Conservation (phyloP, 352 stramenopile species). For the Phytophthora pluvialis region DNA sequence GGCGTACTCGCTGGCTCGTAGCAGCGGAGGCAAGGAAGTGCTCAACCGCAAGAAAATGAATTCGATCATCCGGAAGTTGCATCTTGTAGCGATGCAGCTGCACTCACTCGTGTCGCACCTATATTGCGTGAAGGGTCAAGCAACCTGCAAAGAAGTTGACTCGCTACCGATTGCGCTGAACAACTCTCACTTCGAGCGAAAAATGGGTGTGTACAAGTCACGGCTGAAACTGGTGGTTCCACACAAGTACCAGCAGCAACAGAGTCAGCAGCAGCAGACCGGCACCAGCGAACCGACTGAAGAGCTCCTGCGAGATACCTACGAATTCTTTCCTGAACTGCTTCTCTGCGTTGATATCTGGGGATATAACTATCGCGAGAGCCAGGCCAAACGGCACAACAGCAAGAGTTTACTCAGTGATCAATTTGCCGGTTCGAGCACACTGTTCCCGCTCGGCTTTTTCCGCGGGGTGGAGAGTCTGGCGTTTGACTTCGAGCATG, state of each 20-base stretch:
- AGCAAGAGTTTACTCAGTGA: constrained; percentile 20
- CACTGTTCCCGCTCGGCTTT: constrained; percentile 49
- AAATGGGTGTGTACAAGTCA: constrained; percentile 79
- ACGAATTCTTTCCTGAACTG: constrained; percentile 74
- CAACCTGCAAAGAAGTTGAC: constrained; percentile 61
- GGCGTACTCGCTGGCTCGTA: constrained; percentile 74
- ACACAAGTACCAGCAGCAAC: constrained; percentile 46
- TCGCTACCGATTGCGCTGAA: constrained; percentile 68
- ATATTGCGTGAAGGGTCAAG: constrained; percentile 62
- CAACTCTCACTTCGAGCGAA: constrained; percentile 77
- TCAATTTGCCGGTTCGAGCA: constrained; percentile 1
- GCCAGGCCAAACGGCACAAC: constrained; percentile 30
- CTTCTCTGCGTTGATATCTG: constrained; percentile 73
- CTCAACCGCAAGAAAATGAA: constrained; percentile 86
- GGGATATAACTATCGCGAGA: constrained; percentile 57
- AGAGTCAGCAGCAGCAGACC: constrained; percentile 36
- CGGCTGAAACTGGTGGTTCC: constrained; percentile 67
- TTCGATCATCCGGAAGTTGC: constrained; percentile 80
- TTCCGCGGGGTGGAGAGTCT: constrained; percentile 49
- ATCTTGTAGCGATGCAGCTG: constrained; percentile 78
- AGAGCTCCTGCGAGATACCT: constrained; percentile 65
- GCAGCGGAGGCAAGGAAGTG: constrained; percentile 56
- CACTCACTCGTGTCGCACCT: constrained; percentile 76
- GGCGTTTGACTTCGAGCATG: constrained; percentile 72
- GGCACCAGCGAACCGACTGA: constrained; percentile 37